A percentile compares a stretch with the other conserved stretches of the same genome.
Conservation (phyloP, 495 filamentous ascomycete species). For the Lineolata rhizophorae region DNA sequence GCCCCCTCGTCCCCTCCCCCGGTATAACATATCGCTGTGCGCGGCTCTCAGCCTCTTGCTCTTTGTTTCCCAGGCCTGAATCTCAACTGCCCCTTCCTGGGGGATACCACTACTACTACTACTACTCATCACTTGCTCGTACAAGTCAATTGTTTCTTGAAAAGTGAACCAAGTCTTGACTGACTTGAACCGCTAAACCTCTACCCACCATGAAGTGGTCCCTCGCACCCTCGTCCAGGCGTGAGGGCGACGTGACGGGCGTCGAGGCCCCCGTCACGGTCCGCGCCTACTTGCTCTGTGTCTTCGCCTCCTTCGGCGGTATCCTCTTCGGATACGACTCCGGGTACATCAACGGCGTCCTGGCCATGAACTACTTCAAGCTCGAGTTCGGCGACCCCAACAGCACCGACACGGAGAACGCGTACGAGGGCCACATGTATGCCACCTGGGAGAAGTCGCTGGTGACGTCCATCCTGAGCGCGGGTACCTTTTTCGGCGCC, state of each 20-base stretch:
- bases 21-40: too few relatives aligned
- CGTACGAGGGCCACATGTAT: conserved; percentile 5
- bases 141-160: too few relatives aligned
- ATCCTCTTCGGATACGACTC: conserved; percentile 24
- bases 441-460: conserved; percentile 16
- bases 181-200: too few relatives aligned
- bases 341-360: conserved; percentile 22
- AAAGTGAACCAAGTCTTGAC: too few relatives aligned
- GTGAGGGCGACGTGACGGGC: conserved; percentile 18
- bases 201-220: too few relatives aligned
- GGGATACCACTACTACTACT: too few relatives aligned
- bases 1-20: too few relatives aligned
- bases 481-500: conserved; percentile 22
- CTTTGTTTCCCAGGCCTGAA: too few relatives aligned
- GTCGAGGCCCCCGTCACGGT: conserved; percentile 20
- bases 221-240: too few relatives aligned
- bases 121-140: too few relatives aligned
- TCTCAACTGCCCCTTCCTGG: too few relatives aligned
- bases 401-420: conserved; percentile 5
- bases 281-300: conserved; percentile 20
- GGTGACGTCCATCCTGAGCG: conserved; percentile 30
- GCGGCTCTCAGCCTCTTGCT: too few relatives aligned
- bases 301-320: conserved; percentile 21
- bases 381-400: conserved; percentile 7
- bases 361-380: conserved; percentile 13